These are phyloP conservation scores for Eucalyptus melliodora DNA, from an alignment of 345 rosid genomes.

Conservation along the genomic window DNA sequence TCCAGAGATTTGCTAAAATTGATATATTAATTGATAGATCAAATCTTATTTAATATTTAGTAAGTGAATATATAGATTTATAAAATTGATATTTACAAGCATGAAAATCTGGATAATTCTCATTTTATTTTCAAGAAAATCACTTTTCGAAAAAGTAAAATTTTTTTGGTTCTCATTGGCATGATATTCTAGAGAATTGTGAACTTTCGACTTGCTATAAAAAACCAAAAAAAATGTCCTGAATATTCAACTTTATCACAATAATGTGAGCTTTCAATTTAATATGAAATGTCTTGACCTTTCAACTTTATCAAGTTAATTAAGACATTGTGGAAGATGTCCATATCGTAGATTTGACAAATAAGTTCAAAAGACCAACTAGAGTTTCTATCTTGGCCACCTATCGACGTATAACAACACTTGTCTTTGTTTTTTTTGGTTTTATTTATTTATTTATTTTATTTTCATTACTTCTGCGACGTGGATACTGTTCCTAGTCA, in stretches of 20 bases:
- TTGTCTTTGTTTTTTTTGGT: too few relatives aligned
- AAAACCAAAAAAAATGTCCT: neutral
- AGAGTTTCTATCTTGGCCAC: neutral
- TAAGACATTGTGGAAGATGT: neutral
- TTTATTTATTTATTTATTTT: too few relatives aligned
- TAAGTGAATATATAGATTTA: neutral
- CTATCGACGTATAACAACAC: neutral
- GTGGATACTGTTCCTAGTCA: too few relatives aligned
- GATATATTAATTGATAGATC: neutral
- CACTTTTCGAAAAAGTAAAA: neutral
- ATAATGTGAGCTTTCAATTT: neutral
- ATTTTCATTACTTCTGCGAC: too few relatives aligned
- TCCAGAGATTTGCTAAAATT: neutral
- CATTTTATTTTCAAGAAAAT: too few relatives aligned
- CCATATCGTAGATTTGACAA: too few relatives aligned
- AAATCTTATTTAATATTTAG: neutral
- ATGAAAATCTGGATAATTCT: too few relatives aligned
- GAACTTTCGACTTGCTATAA: too few relatives aligned
- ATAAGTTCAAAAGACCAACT: neutral
- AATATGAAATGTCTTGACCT: neutral
- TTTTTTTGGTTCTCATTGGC: accelerated
- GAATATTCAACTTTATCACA: neutral
- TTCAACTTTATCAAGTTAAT: too few relatives aligned
- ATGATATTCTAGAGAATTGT: neutral
- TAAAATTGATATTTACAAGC: too few relatives aligned